Percentiles rank a stretch among this genome's conserved stretches.
phyloP scores from a whole-genome alignment of 2,329 filamentous ascomycete genomes.

The Coniochaeta pulveracea region DNA sequence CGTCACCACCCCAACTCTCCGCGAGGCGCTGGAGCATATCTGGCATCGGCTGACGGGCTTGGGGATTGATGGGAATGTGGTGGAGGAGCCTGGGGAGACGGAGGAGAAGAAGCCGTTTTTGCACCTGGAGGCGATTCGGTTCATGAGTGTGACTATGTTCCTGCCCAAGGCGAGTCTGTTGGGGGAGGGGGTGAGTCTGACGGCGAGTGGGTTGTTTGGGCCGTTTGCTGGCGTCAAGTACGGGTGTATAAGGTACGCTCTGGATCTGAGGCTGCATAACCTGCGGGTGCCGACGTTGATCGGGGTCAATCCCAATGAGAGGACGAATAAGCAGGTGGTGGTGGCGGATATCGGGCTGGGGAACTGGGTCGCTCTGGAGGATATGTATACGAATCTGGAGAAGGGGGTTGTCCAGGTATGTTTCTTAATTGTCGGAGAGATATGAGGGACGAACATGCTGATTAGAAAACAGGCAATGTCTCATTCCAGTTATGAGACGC shows the following conservation, averaged over 20 bases:
- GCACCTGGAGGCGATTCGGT: slow-evolving; percentile 24
- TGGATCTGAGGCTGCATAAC: slow-evolving; percentile 37
- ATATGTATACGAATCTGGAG: slow-evolving; percentile 47
- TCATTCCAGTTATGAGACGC: slow-evolving; percentile 47
- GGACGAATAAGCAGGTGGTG: slow-evolving; percentile 54
- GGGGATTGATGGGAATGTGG: slow-evolving; percentile 18
- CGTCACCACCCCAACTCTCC: slow-evolving; percentile 6
- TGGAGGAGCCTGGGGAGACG: slow-evolving; percentile 12
- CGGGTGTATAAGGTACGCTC: slow-evolving; percentile 16
- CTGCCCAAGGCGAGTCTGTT: slow-evolving; percentile 60
- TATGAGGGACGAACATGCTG: too few species aligned
- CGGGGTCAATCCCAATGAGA: slow-evolving; percentile 63
- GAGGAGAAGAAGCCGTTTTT: slow-evolving; percentile 22
- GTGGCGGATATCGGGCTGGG: slow-evolving; percentile 53
- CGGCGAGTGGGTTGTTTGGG: slow-evolving; percentile 29
- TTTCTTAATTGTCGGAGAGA: slow-evolving; percentile 6
- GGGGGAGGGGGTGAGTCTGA: slow-evolving; percentile 47
- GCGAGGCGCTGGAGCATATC: slow-evolving; percentile 23
- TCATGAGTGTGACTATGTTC: slow-evolving; percentile 38
- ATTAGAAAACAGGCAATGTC: slow-evolving; percentile 33
- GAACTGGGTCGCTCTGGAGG: slow-evolving; percentile 27
- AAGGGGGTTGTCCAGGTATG: slow-evolving; percentile 48
- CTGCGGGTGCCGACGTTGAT: slow-evolving; percentile 57
- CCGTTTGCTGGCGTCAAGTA: slow-evolving; percentile 6
- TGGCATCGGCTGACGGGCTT: slow-evolving; percentile 26